Conservation (phyloP, 73 alveolate genomes). For the Tetrahymena borealis region DNA sequence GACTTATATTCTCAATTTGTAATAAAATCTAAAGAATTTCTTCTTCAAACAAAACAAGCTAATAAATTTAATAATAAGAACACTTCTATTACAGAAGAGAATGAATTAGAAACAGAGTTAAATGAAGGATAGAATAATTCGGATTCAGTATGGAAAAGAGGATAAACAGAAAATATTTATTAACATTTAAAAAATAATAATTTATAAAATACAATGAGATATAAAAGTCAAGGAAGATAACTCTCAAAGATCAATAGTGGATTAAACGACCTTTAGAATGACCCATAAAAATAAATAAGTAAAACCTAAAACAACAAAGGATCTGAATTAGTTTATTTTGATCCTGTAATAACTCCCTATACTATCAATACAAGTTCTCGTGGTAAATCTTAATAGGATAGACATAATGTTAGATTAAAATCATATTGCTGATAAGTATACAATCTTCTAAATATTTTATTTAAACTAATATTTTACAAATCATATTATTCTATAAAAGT, state of each 20-base stretch:
- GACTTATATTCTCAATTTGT: neutral
- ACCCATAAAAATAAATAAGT: neutral
- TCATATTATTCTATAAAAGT: too few species aligned
- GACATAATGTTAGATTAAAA: neutral
- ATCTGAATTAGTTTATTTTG: neutral
- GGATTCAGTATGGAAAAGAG: too few species aligned
- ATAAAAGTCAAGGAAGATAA: too few species aligned
- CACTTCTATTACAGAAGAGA: neutral
- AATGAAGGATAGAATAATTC: neutral
- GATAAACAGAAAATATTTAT: too few species aligned
- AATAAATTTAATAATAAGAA: neutral
- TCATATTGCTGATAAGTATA: neutral
- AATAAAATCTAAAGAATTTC: neutral
- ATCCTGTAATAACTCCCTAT: neutral
- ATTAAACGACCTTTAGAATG: neutral
- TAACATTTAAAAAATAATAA: too few species aligned
- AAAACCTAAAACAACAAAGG: neutral
- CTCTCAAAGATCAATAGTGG: too few species aligned
- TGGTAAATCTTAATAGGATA: neutral
- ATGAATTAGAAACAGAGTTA: neutral
- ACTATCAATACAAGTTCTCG: neutral
- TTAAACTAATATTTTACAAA: too few species aligned
- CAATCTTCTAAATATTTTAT: too few species aligned
- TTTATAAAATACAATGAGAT: too few species aligned
- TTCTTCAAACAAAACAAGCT: neutral